A percentile compares a stretch with the other conserved stretches of the same genome.
These are phyloP conservation scores for Flueggea neowawraea DNA, from an alignment of 441 rosid species.

Conservation along the genomic window DNA sequence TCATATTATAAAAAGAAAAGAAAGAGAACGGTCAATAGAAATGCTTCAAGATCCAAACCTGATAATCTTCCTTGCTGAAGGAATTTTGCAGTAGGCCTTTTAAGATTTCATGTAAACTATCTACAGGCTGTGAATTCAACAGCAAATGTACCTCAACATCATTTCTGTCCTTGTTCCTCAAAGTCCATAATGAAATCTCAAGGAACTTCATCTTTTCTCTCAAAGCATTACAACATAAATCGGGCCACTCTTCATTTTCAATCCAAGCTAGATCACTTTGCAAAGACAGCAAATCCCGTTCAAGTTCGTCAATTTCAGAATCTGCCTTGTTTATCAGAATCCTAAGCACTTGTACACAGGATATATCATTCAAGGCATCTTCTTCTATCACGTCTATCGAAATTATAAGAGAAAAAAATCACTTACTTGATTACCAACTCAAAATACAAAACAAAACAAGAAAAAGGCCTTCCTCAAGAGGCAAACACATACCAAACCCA, in stretches of 20 bases:
- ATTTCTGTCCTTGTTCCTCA: slow-evolving; percentile 31
- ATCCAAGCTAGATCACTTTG: slow-evolving; percentile 47
- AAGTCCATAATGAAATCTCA: slow-evolving; percentile 21
- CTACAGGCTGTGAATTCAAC: slow-evolving; percentile 38
- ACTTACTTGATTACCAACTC: not conserved
- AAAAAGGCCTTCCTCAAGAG: slow-evolving; percentile 1
- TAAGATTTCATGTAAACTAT: slow-evolving; percentile 32
- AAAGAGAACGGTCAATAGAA: not conserved
- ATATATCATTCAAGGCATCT: slow-evolving; percentile 47
- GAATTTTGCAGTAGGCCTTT: slow-evolving; percentile 31
- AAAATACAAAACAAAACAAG: not conserved
- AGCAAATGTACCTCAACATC: slow-evolving; percentile 26
- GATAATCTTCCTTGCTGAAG: slow-evolving; percentile 20
- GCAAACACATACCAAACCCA: slow-evolving; percentile 41
- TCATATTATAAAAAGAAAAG: not conserved
- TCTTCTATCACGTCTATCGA: slow-evolving; percentile 54
- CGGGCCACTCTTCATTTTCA: slow-evolving; percentile 48
- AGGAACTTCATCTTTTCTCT: slow-evolving; percentile 36
- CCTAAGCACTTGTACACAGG: slow-evolving; percentile 47
- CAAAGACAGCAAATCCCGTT: slow-evolving; percentile 32
- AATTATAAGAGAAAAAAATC: not conserved
- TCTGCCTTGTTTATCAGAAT: slow-evolving; percentile 49
- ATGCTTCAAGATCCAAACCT: slow-evolving; percentile 27
- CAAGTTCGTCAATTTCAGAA: slow-evolving; percentile 48
- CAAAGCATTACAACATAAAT: slow-evolving; percentile 40